phyloP scores from a whole-genome alignment of 257 asterid genomes.

The Penstemon eatonii region DNA sequence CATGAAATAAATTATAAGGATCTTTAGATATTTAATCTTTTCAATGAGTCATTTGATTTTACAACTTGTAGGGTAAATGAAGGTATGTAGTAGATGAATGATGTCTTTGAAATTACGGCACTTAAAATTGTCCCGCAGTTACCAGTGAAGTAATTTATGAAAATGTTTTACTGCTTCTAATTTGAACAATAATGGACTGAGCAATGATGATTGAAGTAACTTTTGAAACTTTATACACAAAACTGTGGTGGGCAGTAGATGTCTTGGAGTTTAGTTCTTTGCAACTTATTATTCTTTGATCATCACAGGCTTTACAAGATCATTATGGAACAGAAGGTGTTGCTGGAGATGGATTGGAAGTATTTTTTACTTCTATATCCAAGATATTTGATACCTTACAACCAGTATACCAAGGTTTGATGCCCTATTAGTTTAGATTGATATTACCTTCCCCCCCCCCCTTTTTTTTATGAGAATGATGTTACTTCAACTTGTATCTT shows the following conservation, averaged over 20 bases:
- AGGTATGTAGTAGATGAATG: background rate
- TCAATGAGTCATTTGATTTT: background rate
- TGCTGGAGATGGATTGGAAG: constrained; percentile 55
- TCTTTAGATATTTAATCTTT: background rate
- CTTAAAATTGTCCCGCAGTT: constrained; percentile 10
- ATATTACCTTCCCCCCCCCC: background rate
- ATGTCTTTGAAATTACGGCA: constrained; percentile 17
- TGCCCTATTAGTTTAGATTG: constrained; percentile 20
- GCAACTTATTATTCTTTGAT: constrained; percentile 18
- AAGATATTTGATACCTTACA: constrained; percentile 65
- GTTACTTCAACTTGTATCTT: background rate
- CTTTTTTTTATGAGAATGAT: too few relatives aligned
- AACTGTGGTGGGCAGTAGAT: constrained; percentile 6
- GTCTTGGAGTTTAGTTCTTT: constrained; percentile 17
- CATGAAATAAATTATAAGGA: background rate
- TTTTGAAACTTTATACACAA: background rate
- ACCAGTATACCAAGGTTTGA: constrained; percentile 60
- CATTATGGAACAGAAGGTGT: constrained; percentile 60
- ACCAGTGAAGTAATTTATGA: background rate
- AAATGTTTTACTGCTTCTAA: constrained; percentile 15
- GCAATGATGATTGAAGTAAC: background rate
- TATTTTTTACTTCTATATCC: constrained; percentile 58
- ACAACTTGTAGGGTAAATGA: background rate
- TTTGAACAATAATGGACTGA: constrained; percentile 16
- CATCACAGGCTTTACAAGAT: constrained; percentile 63